Evolutionary conservation across 75 land plant species (phyloP).

Genomic region (Isoetes taiwanensis): DNA sequence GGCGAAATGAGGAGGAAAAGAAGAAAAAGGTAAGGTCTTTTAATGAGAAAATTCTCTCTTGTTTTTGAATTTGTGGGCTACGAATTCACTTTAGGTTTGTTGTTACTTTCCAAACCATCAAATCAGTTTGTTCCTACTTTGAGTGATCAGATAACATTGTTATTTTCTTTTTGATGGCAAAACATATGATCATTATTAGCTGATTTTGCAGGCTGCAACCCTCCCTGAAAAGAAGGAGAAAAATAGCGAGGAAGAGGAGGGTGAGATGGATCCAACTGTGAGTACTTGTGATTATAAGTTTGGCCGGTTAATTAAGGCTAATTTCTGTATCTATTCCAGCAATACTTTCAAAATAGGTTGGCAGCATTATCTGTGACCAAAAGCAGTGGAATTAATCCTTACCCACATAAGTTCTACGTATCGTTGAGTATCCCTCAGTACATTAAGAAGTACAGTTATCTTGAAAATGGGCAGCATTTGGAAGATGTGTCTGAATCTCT

Average conservation of each 20-base stretch:
- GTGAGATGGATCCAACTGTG: conserved; percentile 75
- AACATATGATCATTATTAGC: no score
- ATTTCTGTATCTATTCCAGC: conserved; percentile 36
- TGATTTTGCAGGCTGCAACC: conserved; percentile 1
- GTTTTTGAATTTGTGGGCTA: not conserved
- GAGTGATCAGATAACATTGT: not conserved
- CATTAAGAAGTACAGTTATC: conserved; percentile 26
- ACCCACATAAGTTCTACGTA: conserved; percentile 72
- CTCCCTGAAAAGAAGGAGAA: not conserved
- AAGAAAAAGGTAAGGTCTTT: conserved; percentile 11
- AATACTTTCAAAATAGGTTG: conserved; percentile 65
- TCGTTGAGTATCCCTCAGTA: conserved; percentile 36
- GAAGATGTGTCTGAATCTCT: conserved; percentile 32
- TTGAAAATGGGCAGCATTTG: conserved; percentile 40
- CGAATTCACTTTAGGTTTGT: no score
- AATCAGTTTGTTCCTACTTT: not conserved
- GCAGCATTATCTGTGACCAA: conserved; percentile 34
- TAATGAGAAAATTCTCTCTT: not conserved
- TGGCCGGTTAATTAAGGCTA: no score
- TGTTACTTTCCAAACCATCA: not conserved
- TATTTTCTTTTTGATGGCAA: not conserved
- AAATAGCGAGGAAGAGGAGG: conserved; percentile 34
- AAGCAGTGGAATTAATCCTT: conserved; percentile 44
- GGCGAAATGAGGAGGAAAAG: conserved; percentile 29
- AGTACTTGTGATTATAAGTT: not conserved